phyloP scores from a whole-genome alignment of 352 stramenopile species.

The Saprolegnia diclina region DNA sequence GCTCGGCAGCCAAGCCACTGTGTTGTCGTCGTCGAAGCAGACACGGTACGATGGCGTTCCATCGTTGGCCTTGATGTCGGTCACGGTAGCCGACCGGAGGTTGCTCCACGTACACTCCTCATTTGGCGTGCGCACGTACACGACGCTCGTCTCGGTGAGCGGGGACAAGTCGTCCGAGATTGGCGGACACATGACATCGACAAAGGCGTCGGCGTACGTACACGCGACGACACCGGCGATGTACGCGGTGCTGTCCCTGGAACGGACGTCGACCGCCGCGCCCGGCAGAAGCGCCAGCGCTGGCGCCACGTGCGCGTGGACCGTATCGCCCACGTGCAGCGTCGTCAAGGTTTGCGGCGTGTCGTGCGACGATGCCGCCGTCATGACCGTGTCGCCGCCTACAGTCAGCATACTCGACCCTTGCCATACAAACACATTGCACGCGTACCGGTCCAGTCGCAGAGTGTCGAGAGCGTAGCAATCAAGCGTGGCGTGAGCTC shows the following conservation, averaged over 20 bases:
- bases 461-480: slow-evolving; percentile 46
- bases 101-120: slow-evolving; percentile 2
- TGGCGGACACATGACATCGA: neutral
- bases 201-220: neutral
- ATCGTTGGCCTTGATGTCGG: slow-evolving; percentile 3
- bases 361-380: neutral
- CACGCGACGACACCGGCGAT: neutral
- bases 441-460: slow-evolving; percentile 48
- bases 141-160: neutral
- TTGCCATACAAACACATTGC: neutral
- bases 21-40: neutral
- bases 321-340: slow-evolving; percentile 11
- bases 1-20: slow-evolving; percentile 34
- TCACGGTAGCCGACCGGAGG: neutral
- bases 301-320: slow-evolving; percentile 1
- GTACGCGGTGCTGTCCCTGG: neutral
- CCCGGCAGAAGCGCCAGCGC: neutral
- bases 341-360: neutral
- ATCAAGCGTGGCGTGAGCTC: slow-evolving; percentile 56
- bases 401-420: neutral
- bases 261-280: neutral
- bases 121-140: neutral
- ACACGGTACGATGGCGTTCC: neutral
- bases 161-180: neutral
- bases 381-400: neutral